Evolutionary conservation across 2,329 filamentous ascomycete species (phyloP), one percentile per base, ranked within the genome.

Genomic region (Fusarium chaquense): DNA sequence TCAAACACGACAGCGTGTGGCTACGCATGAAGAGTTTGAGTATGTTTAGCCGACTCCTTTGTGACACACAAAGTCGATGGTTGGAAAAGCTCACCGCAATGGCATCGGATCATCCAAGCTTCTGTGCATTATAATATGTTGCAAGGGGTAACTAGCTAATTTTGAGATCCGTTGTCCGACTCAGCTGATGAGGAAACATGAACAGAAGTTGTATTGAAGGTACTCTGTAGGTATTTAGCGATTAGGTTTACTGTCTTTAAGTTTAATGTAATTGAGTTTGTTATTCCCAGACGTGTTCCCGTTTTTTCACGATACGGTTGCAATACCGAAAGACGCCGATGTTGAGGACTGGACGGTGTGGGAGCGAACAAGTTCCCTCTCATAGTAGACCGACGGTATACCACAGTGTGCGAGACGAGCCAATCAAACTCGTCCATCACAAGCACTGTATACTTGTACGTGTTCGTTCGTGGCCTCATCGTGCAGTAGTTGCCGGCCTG

Each of bases 401-500:
- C 51, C 71, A 72, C 71, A 73, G 71, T 74, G 62, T 57, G 53
- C n/a, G 10, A 13, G 26, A 13, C 5, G 1, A 30, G 16, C 47
- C 58, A 69, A 58, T 59, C 20, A 33, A 10, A 13, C 3, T 15
- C 35, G n/a, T 60, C 33, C 51, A 5, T 43, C 4, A 7, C 9
- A 20, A 50, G 44, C 70, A 74, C 72, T 73, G 72, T 74, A 59
- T 72, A 73, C 70, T 30, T 56, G 24, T 15, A n/a, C 35, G 4
- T 22, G 41, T 51, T 46, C 58, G 58, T 70, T 46, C 58, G 58
- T 70, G 62, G 67, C 50, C 67, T 73, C 69, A 67, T 75, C 65
- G 69, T 75, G 71, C 73, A 75, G 73, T 75, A 75, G 73, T 53
- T 73, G 73, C 73, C 73, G 73, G 73, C 20, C 65, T 47, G 67